Percentiles rank a stretch among this genome's conserved stretches.
These are phyloP conservation scores for Pyricularia grisea DNA, from an alignment of 2,329 filamentous ascomycete species.

Conservation along the genomic window DNA sequence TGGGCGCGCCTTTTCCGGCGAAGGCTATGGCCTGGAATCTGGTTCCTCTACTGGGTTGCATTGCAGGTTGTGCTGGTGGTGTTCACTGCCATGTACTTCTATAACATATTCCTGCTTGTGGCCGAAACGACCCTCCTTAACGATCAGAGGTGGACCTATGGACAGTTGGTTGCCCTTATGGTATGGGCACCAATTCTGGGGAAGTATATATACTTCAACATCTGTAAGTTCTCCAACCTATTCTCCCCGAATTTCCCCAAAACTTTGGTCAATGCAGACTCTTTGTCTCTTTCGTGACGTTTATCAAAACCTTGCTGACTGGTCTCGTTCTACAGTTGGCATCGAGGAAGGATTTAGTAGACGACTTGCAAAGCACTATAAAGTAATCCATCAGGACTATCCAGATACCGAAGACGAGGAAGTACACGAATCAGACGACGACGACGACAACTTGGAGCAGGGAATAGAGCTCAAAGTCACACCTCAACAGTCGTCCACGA, in stretches of 20 bases:
- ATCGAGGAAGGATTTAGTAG: constrained; percentile 4
- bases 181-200: constrained; percentile 15
- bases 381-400: not conserved
- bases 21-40: not conserved
- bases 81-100: constrained; percentile 9
- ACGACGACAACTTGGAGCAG: constrained; percentile 2
- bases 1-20: not conserved
- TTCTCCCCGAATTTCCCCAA: not conserved
- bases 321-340: not conserved
- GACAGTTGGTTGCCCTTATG: constrained; percentile 16
- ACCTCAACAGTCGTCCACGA: not conserved
- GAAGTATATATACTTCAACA: constrained; percentile 14
- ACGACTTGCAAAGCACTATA: constrained; percentile 4
- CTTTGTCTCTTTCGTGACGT: not conserved
- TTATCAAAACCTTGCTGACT: not conserved
- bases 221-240: constrained; percentile 11
- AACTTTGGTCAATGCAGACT: not conserved
- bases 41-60: not conserved
- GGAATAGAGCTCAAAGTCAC: constrained; percentile 2
- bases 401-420: not conserved
- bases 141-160: constrained; percentile 14
- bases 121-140: constrained; percentile 7
- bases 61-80: constrained; percentile 7
- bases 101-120: constrained; percentile 8
- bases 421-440: not conserved